Conservation (phyloP, 495 filamentous ascomycete species). For the Neurospora sp. region DNA sequence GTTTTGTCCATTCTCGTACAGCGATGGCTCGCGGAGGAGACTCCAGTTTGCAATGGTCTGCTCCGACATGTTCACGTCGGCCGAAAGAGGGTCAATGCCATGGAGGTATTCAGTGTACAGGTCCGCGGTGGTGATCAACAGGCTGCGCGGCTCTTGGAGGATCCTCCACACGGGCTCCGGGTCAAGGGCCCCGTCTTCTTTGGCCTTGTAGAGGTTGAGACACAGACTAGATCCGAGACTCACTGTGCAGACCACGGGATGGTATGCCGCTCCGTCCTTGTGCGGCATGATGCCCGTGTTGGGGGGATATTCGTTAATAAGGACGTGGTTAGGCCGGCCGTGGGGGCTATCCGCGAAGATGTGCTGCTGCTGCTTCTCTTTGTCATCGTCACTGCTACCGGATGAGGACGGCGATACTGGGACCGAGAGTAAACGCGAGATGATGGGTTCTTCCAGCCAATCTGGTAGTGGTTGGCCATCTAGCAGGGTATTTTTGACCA, state of each 20-base stretch:
- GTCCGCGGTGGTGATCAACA: constrained; percentile 59
- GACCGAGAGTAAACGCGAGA: constrained; percentile 52
- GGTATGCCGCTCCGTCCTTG: constrained; percentile 83
- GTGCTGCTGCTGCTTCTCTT: constrained; percentile 8
- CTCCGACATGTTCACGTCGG: constrained; percentile 50
- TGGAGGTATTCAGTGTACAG: constrained; percentile 69
- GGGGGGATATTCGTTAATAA: constrained; percentile 84
- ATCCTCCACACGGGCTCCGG: constrained; percentile 52
- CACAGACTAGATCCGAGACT: constrained; percentile 70
- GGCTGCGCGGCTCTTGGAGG: constrained; percentile 76
- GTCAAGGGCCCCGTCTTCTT: constrained; percentile 37
- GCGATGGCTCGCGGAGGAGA: constrained; percentile 51
- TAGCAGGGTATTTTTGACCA: constrained; percentile 65
- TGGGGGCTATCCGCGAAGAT: constrained; percentile 70
- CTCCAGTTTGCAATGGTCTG: constrained; percentile 74
- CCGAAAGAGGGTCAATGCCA: constrained; percentile 55
- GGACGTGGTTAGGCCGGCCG: constrained; percentile 71
- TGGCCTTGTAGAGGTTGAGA: constrained; percentile 65
- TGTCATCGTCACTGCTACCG: constrained; percentile 8
- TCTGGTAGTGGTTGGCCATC: constrained; percentile 55
- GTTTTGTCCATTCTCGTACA: constrained; percentile 48
- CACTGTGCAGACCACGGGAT: constrained; percentile 81
- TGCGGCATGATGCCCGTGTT: constrained; percentile 95
- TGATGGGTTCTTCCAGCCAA: constrained; percentile 65
- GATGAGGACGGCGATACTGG: constrained; percentile 17